These are phyloP conservation scores for Tylopilus rubrobrunneus DNA, from an alignment of 768 basidiomycete species.

Conservation along the genomic window DNA sequence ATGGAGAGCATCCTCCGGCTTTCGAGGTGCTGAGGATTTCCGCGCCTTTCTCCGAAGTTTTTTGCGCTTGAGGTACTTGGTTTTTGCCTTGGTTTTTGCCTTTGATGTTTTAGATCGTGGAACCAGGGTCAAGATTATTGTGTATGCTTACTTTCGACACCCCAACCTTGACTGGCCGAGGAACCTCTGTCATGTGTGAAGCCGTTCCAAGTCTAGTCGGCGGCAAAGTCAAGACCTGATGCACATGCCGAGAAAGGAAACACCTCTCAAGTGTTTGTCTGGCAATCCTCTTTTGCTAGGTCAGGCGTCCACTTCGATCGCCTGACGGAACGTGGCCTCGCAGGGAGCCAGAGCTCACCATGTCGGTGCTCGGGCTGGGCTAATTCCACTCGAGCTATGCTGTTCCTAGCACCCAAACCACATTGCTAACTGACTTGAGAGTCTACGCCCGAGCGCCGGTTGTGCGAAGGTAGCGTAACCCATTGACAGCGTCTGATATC, in stretches of 20 bases:
- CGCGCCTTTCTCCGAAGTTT: slow-evolving; percentile 57
- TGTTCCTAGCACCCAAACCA: too few species aligned
- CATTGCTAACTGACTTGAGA: not conserved
- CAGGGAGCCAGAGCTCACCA: too few species aligned
- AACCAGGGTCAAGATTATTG: not conserved
- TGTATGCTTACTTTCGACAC: slow-evolving; percentile 20
- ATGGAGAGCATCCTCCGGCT: slow-evolving; percentile 18
- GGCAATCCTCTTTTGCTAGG: too few species aligned
- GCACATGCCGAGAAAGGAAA: not conserved
- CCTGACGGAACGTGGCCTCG: too few species aligned
- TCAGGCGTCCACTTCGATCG: too few species aligned
- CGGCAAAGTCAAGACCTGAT: not conserved
- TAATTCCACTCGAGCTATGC: too few species aligned
- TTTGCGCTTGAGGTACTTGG: slow-evolving; percentile 71
- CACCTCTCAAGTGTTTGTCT: not conserved
- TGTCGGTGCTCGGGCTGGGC: not conserved
- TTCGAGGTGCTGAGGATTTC: slow-evolving; percentile 29
- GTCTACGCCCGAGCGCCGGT: too few species aligned
- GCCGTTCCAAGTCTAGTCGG: too few species aligned
- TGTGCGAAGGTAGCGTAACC: too few species aligned
- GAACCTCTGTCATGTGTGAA: slow-evolving; percentile 10
- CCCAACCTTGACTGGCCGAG: not conserved
- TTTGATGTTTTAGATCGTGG: slow-evolving; percentile 25
- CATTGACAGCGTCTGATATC: not conserved
- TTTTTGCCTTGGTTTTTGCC: slow-evolving; percentile 66